phyloP scores from a whole-genome alignment of 2,329 filamentous ascomycete genomes.

The Parastagonospora nodorum region DNA sequence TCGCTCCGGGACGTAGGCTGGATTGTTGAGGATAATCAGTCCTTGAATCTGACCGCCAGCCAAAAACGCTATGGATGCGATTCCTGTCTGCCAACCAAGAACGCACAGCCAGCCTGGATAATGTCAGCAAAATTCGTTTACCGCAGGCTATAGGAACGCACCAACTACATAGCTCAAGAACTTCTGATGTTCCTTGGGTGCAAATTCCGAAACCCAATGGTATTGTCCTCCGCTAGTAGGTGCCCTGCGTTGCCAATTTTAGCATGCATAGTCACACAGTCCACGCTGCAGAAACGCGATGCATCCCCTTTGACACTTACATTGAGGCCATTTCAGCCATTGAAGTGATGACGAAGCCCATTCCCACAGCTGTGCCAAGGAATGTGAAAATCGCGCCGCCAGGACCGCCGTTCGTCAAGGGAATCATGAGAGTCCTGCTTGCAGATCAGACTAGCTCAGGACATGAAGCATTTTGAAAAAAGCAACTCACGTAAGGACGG shows the following conservation, averaged over 20 bases:
- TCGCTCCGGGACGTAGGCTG: slow-evolving; percentile 42
- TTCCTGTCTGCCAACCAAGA: slow-evolving; percentile 48
- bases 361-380: slow-evolving; percentile 25
- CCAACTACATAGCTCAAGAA: slow-evolving; percentile 29
- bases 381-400: slow-evolving; percentile 32
- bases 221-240: slow-evolving; percentile 36
- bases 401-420: slow-evolving; percentile 33
- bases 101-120: slow-evolving; percentile 48
- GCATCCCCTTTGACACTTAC: slow-evolving; percentile 7
- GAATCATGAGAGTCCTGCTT: slow-evolving; percentile 20
- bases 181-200: slow-evolving; percentile 25
- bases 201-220: slow-evolving; percentile 37
- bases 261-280: background rate
- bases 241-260: slow-evolving; percentile 17
- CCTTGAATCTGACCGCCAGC: slow-evolving; percentile 39
- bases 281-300: too few relatives aligned
- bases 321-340: slow-evolving; percentile 40
- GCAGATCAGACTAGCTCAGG: background rate
- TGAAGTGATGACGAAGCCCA: slow-evolving; percentile 27
- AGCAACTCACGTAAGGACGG: slow-evolving; percentile 18
- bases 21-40: slow-evolving; percentile 47
- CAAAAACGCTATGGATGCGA: slow-evolving; percentile 37
- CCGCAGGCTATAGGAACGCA: background rate
- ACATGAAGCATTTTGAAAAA: too few relatives aligned
- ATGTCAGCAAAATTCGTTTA: background rate